Evolutionary conservation across 495 filamentous ascomycete species (phyloP).

Genomic region (Baudoinia panamericana): DNA sequence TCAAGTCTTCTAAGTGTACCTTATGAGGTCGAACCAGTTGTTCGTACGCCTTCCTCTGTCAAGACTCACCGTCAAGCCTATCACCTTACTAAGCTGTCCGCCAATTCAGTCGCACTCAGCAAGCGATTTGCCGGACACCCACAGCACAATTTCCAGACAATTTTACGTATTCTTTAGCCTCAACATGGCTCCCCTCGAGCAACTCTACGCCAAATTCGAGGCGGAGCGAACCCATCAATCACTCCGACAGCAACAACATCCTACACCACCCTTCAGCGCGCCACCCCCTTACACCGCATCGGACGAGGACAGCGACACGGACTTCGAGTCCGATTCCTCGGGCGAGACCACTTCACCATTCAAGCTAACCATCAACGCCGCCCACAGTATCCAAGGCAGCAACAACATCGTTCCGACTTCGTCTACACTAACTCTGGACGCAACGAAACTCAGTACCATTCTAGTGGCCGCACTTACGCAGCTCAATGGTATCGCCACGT

Average conservation of each 20-base stretch:
- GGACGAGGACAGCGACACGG: constrained; percentile 8
- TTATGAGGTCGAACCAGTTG: too few relatives aligned
- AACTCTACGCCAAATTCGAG: not conserved
- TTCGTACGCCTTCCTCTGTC: too few relatives aligned
- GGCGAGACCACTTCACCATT: not conserved
- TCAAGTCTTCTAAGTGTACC: too few relatives aligned
- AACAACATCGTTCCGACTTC: constrained; percentile 20
- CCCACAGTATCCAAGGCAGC: constrained; percentile 16
- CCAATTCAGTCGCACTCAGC: too few relatives aligned
- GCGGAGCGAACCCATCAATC: not conserved
- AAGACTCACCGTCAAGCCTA: too few relatives aligned
- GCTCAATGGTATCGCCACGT: constrained; percentile 10
- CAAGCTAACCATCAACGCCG: constrained; percentile 20
- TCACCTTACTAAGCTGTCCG: too few relatives aligned
- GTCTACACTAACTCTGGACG: constrained; percentile 2
- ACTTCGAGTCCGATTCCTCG: not conserved
- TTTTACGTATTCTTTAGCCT: too few relatives aligned
- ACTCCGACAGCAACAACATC: not conserved
- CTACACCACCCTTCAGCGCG: not conserved
- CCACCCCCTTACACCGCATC: constrained; percentile 15
- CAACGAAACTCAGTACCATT: constrained; percentile 14
- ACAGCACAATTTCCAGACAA: too few relatives aligned
- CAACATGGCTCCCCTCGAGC: not conserved
- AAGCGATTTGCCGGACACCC: too few relatives aligned
- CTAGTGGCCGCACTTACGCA: constrained; percentile 10